Conservation (phyloP, 2,329 filamentous ascomycete genomes). For the Samsoniella hepiali region DNA sequence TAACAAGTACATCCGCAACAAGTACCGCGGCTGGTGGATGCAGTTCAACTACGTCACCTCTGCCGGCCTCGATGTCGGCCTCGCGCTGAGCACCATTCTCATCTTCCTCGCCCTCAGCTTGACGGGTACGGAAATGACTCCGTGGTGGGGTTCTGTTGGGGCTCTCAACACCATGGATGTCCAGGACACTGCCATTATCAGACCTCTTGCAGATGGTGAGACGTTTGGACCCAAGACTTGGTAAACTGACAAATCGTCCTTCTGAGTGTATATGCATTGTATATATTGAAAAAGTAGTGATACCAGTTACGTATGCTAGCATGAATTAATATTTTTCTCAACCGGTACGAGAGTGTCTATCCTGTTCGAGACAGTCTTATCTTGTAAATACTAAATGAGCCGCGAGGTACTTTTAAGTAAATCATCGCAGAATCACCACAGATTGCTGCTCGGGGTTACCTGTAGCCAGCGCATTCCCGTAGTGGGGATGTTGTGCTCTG, state of each 20-base stretch:
- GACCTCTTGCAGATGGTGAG: slow-evolving; percentile 26
- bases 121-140: slow-evolving; percentile 40
- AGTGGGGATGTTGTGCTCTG: too few species aligned
- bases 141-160: slow-evolving; percentile 47
- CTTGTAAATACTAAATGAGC: too few species aligned
- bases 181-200: slow-evolving; percentile 24
- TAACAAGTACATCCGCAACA: slow-evolving; percentile 47
- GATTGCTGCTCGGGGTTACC: too few species aligned
- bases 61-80: slow-evolving; percentile 53
- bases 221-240: slow-evolving; percentile 26
- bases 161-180: slow-evolving; percentile 31
- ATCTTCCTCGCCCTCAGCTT: slow-evolving; percentile 43
- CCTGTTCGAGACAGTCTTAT: too few species aligned
- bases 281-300: not conserved
- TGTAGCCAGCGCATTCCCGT: too few species aligned
- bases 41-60: slow-evolving; percentile 56
- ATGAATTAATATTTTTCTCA: not conserved
- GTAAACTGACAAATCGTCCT: slow-evolving; percentile 16
- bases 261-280: not conserved
- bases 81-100: slow-evolving; percentile 51
- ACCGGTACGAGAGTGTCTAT: not conserved
- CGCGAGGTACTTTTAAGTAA: too few species aligned
- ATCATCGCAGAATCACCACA: too few species aligned
- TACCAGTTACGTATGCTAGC: not conserved
- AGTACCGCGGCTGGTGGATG: slow-evolving; percentile 51